A percentile compares a stretch with the other conserved stretches of the same genome.
Conservation (phyloP, 2,329 filamentous ascomycete species). For the Nemania sp. region DNA sequence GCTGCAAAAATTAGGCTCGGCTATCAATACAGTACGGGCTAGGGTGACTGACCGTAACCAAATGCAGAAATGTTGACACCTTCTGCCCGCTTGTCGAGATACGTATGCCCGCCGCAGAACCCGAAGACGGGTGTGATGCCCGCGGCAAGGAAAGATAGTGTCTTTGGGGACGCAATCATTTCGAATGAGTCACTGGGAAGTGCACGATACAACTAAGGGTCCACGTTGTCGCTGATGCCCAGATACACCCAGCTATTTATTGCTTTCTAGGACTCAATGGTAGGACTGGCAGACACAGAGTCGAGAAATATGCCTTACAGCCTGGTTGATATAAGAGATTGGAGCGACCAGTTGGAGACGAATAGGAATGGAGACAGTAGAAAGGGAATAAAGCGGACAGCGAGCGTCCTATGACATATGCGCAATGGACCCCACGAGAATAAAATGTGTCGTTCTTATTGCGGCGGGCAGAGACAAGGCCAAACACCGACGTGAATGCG, state of each 20-base stretch:
- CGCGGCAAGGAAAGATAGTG: conserved; percentile 32
- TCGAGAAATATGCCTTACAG: too few species aligned
- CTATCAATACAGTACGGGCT: not conserved
- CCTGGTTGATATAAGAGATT: too few species aligned
- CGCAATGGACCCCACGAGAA: too few species aligned
- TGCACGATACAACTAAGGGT: not conserved
- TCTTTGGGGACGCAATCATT: conserved; percentile 28
- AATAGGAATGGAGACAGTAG: too few species aligned
- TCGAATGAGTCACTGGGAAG: not conserved
- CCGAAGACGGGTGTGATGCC: conserved; percentile 34
- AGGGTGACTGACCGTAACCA: conserved; percentile 31
- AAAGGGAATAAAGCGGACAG: too few species aligned
- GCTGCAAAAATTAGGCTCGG: not conserved
- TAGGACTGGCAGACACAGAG: too few species aligned
- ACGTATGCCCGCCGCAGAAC: conserved; percentile 39
- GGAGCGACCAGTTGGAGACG: too few species aligned
- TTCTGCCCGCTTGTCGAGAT: conserved; percentile 36
- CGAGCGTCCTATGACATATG: too few species aligned
- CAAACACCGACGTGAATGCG: conserved; percentile 4
- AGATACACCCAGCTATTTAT: too few species aligned
- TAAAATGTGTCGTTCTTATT: not conserved
- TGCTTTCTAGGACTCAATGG: too few species aligned
- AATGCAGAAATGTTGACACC: conserved; percentile 39
- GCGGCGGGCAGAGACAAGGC: too few species aligned
- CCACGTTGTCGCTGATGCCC: not conserved